Base-by-base conservation (phyloP, 495 filamentous ascomycete genomes). In the Penicillium atrosanguineum region DNA sequence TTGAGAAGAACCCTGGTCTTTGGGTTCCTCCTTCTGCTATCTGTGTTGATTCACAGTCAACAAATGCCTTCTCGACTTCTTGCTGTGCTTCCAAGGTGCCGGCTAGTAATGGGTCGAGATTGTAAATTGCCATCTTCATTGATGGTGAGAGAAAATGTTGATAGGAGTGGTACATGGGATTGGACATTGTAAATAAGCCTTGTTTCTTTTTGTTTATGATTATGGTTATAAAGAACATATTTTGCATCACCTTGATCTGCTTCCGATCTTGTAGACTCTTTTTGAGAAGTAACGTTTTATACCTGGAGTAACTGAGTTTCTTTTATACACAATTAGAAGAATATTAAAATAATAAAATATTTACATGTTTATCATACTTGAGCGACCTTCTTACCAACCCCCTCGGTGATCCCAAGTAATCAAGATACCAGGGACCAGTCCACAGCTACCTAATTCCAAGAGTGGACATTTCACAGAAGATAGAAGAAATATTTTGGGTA, bases 1-100 rank as follows among this genome's bases (percentile, higher is more conserved):
- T 87, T 61, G 77, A 83, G 36, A 77, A 75, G 70, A 90, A 89
- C 56, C 87, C 87, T 6, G 84, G 83, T 21, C 59, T 88, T 6
- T 86, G 88, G 71, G 87, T 90, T 36, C 80, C 85, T 36, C 82
- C 83, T 11, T 78, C 73, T 29, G 59, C 61, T 42, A 52, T 67
- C 37, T 67, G 64, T 64, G 64, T 67, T 39, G 64, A 67, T 56
- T 62, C 61, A 9, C 47, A 53, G 59, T 62, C 59, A 3, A 62
- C 44, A 37, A 62, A 60, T 56, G 64, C 64, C 1, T 67, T 67
- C 38, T 31, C 56, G n/a, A 29, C 61, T 38, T 64, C 64, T 19
- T 67, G 64, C 38, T 67, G 64, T 44, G 57, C 63, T n/a, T 38
- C 40, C 29, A 63, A 63, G 54, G 50, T 52, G 12, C 56, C 56